Percentiles rank a stretch among this genome's conserved stretches.
These are phyloP conservation scores for Lepiota subincarnata DNA, from an alignment of 768 basidiomycete species.

Conservation along the genomic window DNA sequence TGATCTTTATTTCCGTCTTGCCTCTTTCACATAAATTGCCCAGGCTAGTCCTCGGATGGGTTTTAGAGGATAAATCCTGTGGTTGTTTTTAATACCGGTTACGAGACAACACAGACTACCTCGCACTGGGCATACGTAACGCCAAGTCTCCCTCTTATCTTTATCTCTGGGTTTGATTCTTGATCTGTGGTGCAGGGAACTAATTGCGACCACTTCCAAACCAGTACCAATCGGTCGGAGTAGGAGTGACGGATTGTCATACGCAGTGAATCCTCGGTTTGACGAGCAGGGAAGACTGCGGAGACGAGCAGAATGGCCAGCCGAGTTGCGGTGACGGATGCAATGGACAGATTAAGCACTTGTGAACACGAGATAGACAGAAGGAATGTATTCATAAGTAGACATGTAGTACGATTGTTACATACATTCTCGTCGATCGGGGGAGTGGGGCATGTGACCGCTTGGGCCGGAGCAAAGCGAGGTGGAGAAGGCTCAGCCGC, in stretches of 20 bases:
- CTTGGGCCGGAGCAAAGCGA: background rate
- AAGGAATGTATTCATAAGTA: background rate
- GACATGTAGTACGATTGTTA: background rate
- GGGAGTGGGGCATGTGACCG: slow-evolving; percentile 1
- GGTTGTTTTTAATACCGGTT: background rate
- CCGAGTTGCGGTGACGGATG: slow-evolving; percentile 46
- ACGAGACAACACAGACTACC: background rate
- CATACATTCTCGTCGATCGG: background rate
- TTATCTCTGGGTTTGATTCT: background rate
- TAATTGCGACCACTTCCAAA: slow-evolving; percentile 29
- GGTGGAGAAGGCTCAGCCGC: background rate
- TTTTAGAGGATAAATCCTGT: background rate
- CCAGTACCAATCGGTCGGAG: slow-evolving; percentile 51
- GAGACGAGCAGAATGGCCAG: slow-evolving; percentile 68
- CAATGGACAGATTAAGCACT: background rate
- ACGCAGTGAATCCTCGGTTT: slow-evolving; percentile 70
- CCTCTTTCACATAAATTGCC: background rate
- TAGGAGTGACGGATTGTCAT: slow-evolving; percentile 56
- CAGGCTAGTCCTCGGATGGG: background rate
- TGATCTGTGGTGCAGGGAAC: background rate
- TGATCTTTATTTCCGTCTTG: slow-evolving; percentile 2
- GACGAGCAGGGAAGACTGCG: slow-evolving; percentile 64
- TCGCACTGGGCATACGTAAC: background rate
- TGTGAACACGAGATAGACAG: background rate
- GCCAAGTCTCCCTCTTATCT: slow-evolving; percentile 8